Evolutionary conservation across 2,329 filamentous ascomycete genomes (phyloP).

Genomic region (Aquanectria penicillioides): DNA sequence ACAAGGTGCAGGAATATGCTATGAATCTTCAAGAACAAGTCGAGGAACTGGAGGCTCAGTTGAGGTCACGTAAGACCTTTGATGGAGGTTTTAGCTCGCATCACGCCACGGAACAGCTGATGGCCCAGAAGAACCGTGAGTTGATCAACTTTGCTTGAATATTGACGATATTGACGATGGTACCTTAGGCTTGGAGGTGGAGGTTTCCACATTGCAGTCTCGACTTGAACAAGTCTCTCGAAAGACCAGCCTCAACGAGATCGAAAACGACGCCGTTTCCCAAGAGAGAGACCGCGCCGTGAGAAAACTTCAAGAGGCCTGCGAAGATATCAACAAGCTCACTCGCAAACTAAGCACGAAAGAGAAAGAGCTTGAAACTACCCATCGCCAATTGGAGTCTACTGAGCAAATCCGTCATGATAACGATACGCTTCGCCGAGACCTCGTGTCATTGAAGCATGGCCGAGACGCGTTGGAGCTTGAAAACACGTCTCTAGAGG

Average conservation of each 20-base stretch:
- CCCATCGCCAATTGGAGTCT: constrained; percentile 53
- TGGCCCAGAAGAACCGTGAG: constrained; percentile 67
- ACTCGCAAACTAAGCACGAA: constrained; percentile 54
- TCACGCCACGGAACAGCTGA: constrained; percentile 56
- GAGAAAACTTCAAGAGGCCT: constrained; percentile 69
- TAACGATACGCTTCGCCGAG: constrained; percentile 53
- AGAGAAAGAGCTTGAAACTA: constrained; percentile 54
- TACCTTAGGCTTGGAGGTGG: constrained; percentile 63
- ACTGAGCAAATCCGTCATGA: constrained; percentile 52
- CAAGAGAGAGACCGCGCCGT: constrained; percentile 74
- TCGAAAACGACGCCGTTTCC: constrained; percentile 69
- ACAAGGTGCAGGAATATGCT: constrained; percentile 64
- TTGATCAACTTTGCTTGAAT: constrained; percentile 19
- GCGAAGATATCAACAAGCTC: constrained; percentile 64
- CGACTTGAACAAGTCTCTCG: constrained; percentile 71
- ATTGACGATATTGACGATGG: constrained; percentile 6
- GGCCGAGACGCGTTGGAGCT: constrained; percentile 48
- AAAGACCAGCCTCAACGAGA: constrained; percentile 70
- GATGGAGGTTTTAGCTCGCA: constrained; percentile 55
- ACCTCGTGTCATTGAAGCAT: constrained; percentile 53
- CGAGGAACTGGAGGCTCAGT: constrained; percentile 58
- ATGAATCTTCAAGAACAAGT: constrained; percentile 63
- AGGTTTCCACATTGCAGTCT: constrained; percentile 68
- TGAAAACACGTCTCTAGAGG: constrained; percentile 54
- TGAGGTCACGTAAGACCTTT: constrained; percentile 55